phyloP scores from a whole-genome alignment of 495 filamentous ascomycete species.

The Penicillium canariense region DNA sequence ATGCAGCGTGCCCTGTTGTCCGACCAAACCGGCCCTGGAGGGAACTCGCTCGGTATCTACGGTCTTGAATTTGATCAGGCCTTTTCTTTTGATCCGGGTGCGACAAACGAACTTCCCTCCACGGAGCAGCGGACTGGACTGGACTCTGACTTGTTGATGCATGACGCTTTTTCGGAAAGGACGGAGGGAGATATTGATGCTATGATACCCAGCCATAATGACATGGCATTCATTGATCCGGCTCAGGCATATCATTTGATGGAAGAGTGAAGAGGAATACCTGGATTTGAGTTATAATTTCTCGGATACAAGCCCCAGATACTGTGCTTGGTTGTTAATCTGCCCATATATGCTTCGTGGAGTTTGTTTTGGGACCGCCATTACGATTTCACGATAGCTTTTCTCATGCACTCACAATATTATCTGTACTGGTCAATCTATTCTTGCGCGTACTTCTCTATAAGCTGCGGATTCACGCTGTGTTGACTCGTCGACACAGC shows the following conservation, averaged over 20 bases:
- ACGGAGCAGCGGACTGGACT: background rate
- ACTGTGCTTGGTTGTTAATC: background rate
- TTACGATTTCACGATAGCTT: background rate
- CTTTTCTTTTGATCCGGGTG: background rate
- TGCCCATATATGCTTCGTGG: background rate
- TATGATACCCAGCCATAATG: background rate
- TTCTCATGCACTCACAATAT: background rate
- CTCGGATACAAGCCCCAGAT: background rate
- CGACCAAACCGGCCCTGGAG: conserved; percentile 28
- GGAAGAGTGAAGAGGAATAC: background rate
- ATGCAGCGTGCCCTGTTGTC: conserved; percentile 40
- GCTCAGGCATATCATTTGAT: background rate
- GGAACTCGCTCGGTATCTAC: conserved; percentile 41
- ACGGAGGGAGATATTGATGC: background rate
- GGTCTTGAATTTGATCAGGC: conserved; percentile 41
- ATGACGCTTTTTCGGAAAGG: background rate
- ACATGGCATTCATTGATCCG: background rate
- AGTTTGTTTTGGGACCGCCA: background rate
- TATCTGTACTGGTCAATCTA: no score
- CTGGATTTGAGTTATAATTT: background rate
- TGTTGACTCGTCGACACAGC: no score
- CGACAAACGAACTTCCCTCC: background rate
- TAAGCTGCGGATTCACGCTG: no score
- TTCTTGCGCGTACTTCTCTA: no score
- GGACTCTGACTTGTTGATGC: background rate